These are phyloP conservation scores for Tetraselmis striata DNA, from an alignment of 139 green algal genomes.

Conservation along the genomic window DNA sequence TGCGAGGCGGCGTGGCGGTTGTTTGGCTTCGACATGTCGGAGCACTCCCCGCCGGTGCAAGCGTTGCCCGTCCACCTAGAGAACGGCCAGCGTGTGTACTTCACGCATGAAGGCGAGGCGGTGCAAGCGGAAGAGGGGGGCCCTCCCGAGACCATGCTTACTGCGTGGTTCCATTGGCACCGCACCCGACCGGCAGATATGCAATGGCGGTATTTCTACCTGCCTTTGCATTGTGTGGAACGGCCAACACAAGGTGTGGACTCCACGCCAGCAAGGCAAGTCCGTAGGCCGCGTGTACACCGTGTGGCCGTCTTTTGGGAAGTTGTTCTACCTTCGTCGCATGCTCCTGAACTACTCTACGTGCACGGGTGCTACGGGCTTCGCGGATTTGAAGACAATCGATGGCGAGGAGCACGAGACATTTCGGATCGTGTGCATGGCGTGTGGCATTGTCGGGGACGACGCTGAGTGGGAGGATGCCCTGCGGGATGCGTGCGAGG, in stretches of 20 bases:
- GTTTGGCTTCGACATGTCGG: neutral
- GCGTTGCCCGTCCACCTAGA: neutral
- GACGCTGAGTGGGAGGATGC: neutral
- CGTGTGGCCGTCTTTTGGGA: neutral
- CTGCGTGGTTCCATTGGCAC: neutral
- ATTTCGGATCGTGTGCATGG: neutral
- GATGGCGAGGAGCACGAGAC: neutral
- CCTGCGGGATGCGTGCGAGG: neutral
- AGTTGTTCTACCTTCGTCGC: neutral
- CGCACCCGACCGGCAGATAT: too few relatives aligned
- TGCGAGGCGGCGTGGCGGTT: neutral
- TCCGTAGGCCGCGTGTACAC: neutral
- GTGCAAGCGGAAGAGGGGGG: neutral
- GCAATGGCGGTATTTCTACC: neutral
- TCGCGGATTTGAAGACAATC: neutral
- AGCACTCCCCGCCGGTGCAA: neutral
- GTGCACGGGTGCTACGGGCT: neutral
- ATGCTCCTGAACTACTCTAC: neutral
- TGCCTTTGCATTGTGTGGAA: neutral
- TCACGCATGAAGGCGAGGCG: neutral
- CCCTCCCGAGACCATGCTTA: neutral
- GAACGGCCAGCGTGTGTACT: neutral
- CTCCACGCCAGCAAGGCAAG: neutral
- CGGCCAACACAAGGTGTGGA: neutral
- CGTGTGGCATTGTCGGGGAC: neutral